Evolutionary conservation across 169 alveolate genomes (phyloP), one percentile per base, ranked within the genome.

Genomic region (Neospora caninum): DNA sequence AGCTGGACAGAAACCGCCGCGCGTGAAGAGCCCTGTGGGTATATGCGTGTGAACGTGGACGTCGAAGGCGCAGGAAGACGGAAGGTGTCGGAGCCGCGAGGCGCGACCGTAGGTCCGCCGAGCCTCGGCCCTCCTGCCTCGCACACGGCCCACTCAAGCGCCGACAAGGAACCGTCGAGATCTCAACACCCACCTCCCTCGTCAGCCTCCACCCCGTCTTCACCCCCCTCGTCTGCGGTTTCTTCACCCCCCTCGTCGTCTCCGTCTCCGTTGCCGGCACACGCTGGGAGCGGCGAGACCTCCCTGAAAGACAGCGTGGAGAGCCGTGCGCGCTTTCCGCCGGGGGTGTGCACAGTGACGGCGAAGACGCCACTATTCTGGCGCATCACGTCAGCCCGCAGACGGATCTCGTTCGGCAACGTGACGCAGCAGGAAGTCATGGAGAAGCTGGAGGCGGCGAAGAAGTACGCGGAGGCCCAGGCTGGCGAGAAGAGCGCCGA

Each of bases 401-500:
- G 94, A 45, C 82, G 83, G 88, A 92, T 92, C 18, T 83, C 92
- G 31, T 84, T 92, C 92, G 87, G 83, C 53, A 83, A 91, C 43
- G 87, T 92, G 94, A 83, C 92, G 31, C 94, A 92, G 43, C 88
- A 82, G 70, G 94, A 92, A 70, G 94, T 92, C 80, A 83, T 92
- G 92, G 94, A 69, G 42, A 92, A 83, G 88, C 82, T 92, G 67
- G 64, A 92, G 78, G 87, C 87, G 29, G 80, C 73, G 88, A 82
- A 92, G 80, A 38, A 20, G n/a, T 78, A 80, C 43, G 83, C 86
- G 42, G 70, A 38, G 84, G 42, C 39, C 16, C 84, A 73, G 84
- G 9, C 13, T 18, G 84, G 42, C 49, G 84, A n/a, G 31, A n/a
- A 73, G 39, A 13, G 20, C n/a, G 42, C 84, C 25, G 84, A 73